Percentiles rank a stretch among this genome's conserved stretches.
Conservation (phyloP, 139 green algal species). For the Zygnema circumcarinatum region DNA sequence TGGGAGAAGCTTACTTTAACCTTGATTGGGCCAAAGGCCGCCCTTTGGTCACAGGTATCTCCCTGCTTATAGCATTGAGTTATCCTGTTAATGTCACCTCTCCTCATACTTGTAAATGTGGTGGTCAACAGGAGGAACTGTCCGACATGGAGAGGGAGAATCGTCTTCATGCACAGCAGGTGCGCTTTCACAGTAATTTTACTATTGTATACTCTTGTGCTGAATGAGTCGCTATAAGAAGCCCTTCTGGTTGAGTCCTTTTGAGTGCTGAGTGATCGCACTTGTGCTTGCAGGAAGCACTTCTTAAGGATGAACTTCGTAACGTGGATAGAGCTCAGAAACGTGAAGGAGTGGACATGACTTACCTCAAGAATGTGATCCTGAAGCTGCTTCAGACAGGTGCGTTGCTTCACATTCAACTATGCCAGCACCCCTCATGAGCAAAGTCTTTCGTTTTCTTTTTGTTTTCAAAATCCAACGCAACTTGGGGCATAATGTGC, state of each 20-base stretch:
- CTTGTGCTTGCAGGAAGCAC: conserved; percentile 29
- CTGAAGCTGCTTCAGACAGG: conserved; percentile 56
- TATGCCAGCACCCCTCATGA: not conserved
- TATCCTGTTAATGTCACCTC: too few relatives aligned
- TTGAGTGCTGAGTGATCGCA: too few relatives aligned
- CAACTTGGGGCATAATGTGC: too few relatives aligned
- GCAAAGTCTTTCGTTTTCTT: too few relatives aligned
- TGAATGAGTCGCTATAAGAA: too few relatives aligned
- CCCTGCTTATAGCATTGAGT: conserved; percentile 1
- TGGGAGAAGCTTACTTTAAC: not conserved
- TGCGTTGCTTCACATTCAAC: not conserved
- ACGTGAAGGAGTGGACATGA: conserved; percentile 63
- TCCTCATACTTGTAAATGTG: too few relatives aligned
- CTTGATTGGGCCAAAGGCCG: not conserved
- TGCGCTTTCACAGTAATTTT: too few relatives aligned
- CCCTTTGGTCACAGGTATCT: not conserved
- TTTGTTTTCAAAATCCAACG: too few relatives aligned
- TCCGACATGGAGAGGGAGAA: conserved; percentile 55
- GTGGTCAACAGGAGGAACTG: conserved; percentile 51
- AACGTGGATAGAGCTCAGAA: conserved; percentile 54
- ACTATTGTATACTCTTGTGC: too few relatives aligned
- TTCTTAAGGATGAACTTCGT: conserved; percentile 56
- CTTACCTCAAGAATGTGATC: conserved; percentile 68
- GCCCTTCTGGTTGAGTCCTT: too few relatives aligned
- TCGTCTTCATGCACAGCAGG: conserved; percentile 49